Evolutionary conservation across 1,284 basidiomycete species (phyloP).

Genomic region (Mrakiaceae sp.): DNA sequence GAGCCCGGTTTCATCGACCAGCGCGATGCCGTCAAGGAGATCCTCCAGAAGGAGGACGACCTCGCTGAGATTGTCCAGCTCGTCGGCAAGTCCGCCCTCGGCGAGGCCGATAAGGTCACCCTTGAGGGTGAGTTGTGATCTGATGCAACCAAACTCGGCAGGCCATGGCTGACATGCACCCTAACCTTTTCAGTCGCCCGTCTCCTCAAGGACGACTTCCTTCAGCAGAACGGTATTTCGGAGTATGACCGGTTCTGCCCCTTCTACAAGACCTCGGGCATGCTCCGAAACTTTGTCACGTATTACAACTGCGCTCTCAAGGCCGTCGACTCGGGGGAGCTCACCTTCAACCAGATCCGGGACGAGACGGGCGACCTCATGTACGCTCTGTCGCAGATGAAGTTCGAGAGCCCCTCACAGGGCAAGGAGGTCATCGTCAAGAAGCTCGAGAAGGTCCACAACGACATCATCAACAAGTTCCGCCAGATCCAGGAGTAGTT

Average conservation of each 20-base stretch:
- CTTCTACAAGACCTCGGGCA: conserved; percentile 94
- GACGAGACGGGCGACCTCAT: conserved; percentile 78
- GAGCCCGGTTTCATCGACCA: conserved; percentile 89
- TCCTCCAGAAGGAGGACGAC: conserved; percentile 96
- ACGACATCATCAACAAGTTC: conserved; percentile 23
- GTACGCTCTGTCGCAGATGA: conserved; percentile 96
- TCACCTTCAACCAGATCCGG: conserved; percentile 74
- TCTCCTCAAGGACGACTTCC: conserved; percentile 91
- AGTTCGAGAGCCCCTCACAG: conserved; percentile 87
- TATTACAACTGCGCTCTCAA: conserved; percentile 59
- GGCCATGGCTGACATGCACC: neutral
- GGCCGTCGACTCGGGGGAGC: conserved; percentile 70
- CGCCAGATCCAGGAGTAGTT: conserved; percentile 11
- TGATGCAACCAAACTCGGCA: neutral
- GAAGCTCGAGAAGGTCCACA: conserved; percentile 52
- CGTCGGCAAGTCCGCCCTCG: conserved; percentile 94
- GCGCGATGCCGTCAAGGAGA: conserved; percentile 85
- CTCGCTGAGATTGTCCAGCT: conserved; percentile 98
- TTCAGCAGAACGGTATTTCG: conserved; percentile 98
- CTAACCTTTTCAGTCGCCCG: conserved; percentile 81
- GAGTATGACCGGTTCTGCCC: conserved; percentile 93
- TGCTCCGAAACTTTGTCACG: conserved; percentile 92
- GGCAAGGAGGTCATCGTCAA: conserved; percentile 66
- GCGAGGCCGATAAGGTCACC: conserved; percentile 97
- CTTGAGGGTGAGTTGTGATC: conserved; percentile 49